Evolutionary conservation across 106 monocot species (phyloP).

Genomic region (Allium sativum): DNA sequence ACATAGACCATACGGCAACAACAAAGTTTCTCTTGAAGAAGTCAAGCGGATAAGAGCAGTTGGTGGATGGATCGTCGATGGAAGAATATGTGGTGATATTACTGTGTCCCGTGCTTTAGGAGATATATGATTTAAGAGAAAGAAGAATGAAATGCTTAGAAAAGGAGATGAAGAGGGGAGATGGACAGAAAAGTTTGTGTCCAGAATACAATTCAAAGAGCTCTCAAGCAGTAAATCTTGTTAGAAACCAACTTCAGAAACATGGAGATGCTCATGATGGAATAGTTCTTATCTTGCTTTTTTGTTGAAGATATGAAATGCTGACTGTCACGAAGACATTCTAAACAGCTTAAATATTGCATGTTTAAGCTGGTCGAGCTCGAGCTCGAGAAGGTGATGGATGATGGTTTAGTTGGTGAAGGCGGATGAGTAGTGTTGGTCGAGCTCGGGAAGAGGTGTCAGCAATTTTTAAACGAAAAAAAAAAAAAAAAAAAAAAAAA

Average conservation of each 20-base stretch:
- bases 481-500: too few relatives aligned
- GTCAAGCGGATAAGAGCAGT: constrained; percentile 81
- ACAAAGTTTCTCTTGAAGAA: constrained; percentile 80
- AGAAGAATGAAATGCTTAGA: constrained; percentile 82
- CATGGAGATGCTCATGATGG: constrained; percentile 97
- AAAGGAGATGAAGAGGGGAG: constrained; percentile 74
- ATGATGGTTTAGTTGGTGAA: too few relatives aligned
- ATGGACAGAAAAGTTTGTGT: constrained; percentile 88
- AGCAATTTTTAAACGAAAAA: too few relatives aligned
- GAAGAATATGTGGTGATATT: constrained; percentile 92
- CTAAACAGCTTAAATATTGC: too few relatives aligned
- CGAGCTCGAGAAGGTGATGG: too few relatives aligned
- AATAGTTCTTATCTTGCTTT: too few relatives aligned
- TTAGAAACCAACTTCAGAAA: constrained; percentile 74
- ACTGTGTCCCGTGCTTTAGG: constrained; percentile 98
- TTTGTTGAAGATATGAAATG: too few relatives aligned
- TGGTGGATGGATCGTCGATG: constrained; percentile 99
- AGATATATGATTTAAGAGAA: constrained; percentile 75
- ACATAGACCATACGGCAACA: constrained; percentile 94
- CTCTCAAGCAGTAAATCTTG: constrained; percentile 70
- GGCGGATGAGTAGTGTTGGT: too few relatives aligned
- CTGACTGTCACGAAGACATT: too few relatives aligned
- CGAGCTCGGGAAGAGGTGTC: too few relatives aligned
- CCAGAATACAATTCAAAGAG: constrained; percentile 48
- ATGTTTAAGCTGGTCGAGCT: too few relatives aligned